These are phyloP conservation scores for Fusarium globosum DNA, from an alignment of 2,329 filamentous ascomycete genomes.

Conservation along the genomic window DNA sequence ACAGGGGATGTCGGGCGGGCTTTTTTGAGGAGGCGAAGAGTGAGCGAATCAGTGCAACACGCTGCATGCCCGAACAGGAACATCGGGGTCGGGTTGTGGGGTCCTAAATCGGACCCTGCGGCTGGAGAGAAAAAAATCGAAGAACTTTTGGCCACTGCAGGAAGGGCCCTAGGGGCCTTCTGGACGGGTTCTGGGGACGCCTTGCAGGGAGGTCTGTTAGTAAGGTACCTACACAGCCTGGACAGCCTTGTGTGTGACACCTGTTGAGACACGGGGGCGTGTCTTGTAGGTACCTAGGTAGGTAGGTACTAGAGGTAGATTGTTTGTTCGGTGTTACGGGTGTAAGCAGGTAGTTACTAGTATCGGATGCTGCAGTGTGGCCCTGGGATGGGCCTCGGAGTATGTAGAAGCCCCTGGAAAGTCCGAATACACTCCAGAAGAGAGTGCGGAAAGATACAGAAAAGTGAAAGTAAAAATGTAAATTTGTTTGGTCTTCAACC, in stretches of 20 bases:
- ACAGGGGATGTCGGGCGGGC: neutral
- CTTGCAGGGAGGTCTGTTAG: conserved; percentile 36
- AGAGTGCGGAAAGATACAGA: neutral
- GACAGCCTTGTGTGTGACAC: conserved; percentile 39
- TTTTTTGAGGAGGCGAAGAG: conserved; percentile 20
- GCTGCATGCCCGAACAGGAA: conserved; percentile 5
- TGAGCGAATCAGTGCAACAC: conserved; percentile 32
- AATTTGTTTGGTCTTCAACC: neutral
- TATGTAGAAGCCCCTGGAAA: conserved; percentile 29
- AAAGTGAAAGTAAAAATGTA: neutral
- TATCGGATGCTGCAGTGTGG: conserved; percentile 16
- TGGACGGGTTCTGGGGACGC: conserved; percentile 13
- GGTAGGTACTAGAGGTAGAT: neutral
- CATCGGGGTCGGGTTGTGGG: conserved; percentile 12
- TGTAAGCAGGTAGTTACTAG: conserved; percentile 18
- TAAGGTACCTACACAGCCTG: conserved; percentile 41
- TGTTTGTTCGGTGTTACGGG: neutral
- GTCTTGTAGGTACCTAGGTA: neutral
- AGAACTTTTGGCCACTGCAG: conserved; percentile 33
- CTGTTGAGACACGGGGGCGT: neutral
- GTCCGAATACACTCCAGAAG: neutral
- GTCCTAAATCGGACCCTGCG: conserved; percentile 44
- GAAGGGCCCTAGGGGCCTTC: conserved; percentile 13
- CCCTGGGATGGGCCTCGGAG: neutral
- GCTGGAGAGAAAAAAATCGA: conserved; percentile 43